A percentile compares a stretch with the other conserved stretches of the same genome.
These are phyloP conservation scores for Tuber borchii DNA, from an alignment of 495 filamentous ascomycete species.

Conservation along the genomic window DNA sequence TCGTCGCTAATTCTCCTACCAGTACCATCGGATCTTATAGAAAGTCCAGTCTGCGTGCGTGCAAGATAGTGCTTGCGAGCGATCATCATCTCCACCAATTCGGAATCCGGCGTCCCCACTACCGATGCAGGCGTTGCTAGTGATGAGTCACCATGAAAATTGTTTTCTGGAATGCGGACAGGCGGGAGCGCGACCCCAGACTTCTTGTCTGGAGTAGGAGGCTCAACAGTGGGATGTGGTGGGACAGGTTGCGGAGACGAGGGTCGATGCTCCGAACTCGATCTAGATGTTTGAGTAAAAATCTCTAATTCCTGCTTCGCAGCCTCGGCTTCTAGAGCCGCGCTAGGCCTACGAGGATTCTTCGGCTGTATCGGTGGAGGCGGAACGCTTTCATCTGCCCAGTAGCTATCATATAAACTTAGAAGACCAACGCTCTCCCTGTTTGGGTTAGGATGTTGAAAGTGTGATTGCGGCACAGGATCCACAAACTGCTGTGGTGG, in stretches of 20 bases:
- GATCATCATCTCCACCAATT: constrained; percentile 39
- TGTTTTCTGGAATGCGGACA: constrained; percentile 22
- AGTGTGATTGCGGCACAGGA: constrained; percentile 5
- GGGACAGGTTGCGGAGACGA: neutral
- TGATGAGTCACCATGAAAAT: neutral
- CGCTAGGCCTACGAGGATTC: constrained; percentile 31
- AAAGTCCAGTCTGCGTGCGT: constrained; percentile 25
- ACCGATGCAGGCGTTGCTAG: constrained; percentile 19
- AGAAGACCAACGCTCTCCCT: constrained; percentile 34
- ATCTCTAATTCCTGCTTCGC: constrained; percentile 16
- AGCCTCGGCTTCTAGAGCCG: neutral
- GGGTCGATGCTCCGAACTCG: constrained; percentile 1
- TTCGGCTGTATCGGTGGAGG: constrained; percentile 12
- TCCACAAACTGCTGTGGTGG: constrained; percentile 10
- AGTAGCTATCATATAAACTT: constrained; percentile 39
- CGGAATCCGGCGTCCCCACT: constrained; percentile 26
- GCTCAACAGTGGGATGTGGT: neutral
- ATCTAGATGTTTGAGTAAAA: constrained; percentile 16
- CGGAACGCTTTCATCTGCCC: constrained; percentile 25
- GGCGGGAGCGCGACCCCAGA: constrained; percentile 9
- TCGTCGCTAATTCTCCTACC: neutral
- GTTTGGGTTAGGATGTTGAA: constrained; percentile 1
- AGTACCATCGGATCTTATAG: neutral
- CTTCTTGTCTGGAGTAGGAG: neutral
- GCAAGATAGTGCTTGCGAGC: constrained; percentile 33